Conservation (phyloP, 257 asterid species). For the Ocimum tenuiflorum region DNA sequence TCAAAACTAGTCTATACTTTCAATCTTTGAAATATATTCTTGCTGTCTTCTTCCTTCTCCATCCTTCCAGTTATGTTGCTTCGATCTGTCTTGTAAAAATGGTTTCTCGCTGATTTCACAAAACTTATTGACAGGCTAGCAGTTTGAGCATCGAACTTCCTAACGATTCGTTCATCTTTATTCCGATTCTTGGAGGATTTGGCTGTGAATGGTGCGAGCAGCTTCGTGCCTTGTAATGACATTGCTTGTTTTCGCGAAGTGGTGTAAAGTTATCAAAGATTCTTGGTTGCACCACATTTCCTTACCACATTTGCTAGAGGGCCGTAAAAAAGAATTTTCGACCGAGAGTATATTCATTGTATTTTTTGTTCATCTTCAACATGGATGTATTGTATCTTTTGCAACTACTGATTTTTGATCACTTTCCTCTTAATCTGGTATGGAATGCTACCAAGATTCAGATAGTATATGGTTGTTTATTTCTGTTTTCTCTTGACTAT, state of each 20-base stretch:
- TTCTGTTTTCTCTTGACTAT: not conserved
- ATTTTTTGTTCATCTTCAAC: not conserved
- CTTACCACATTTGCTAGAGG: not conserved
- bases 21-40: not conserved
- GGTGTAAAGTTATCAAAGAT: slow-evolving; percentile 4
- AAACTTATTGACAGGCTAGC: not conserved
- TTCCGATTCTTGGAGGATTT: not conserved
- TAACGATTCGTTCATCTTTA: not conserved
- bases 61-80: too few relatives aligned
- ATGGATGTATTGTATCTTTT: not conserved
- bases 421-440: not conserved
- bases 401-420: not conserved
- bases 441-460: not conserved
- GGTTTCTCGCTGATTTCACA: too few relatives aligned
- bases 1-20: not conserved
- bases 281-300: not conserved
- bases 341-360: not conserved
- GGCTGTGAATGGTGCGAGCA: not conserved
- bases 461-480: not conserved
- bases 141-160: not conserved
- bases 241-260: not conserved
- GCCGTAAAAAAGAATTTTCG: not conserved
- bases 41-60: not conserved
- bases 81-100: too few relatives aligned
- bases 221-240: not conserved